Evolutionary conservation across 768 basidiomycete species (phyloP).

Genomic region (Amanita fuliginea): DNA sequence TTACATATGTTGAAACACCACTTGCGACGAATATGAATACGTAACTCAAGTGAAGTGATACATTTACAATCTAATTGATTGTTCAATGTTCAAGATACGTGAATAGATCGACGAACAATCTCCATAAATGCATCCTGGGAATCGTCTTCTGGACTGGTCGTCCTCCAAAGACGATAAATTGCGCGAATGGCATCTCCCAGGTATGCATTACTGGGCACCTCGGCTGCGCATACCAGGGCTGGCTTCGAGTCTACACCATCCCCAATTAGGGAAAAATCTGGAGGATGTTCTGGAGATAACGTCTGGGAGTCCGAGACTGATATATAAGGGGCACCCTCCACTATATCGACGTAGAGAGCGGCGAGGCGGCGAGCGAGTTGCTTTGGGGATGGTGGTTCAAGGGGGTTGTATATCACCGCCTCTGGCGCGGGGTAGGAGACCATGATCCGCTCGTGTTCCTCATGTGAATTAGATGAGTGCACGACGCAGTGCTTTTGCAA

Average conservation of each 20-base stretch:
- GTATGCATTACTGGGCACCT: conserved; percentile 21
- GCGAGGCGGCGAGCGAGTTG: conserved; percentile 29
- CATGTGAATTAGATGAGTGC: conserved; percentile 6
- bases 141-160: conserved; percentile 16
- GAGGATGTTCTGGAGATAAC: conserved; percentile 10
- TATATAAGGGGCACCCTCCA: conserved; percentile 1
- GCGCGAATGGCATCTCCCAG: conserved; percentile 43
- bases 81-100: background rate
- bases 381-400: conserved; percentile 30
- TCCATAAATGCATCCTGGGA: conserved; percentile 6
- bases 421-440: conserved; percentile 19
- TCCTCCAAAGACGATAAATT: conserved; percentile 50
- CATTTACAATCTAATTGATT: background rate
- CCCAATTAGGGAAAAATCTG: conserved; percentile 4
- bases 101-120: conserved; percentile 2
- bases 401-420: conserved; percentile 24
- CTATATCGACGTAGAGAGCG: conserved; percentile 19
- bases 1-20: background rate
- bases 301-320: conserved; percentile 8
- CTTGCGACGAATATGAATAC: background rate
- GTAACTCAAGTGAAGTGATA: background rate
- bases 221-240: background rate
- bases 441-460: conserved; percentile 20
- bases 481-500: conserved; percentile 17
- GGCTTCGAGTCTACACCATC: background rate